Evolutionary conservation across 2,329 filamentous ascomycete genomes (phyloP), one percentile per base, ranked within the genome.

Genomic region (Cordyceps cicadae): DNA sequence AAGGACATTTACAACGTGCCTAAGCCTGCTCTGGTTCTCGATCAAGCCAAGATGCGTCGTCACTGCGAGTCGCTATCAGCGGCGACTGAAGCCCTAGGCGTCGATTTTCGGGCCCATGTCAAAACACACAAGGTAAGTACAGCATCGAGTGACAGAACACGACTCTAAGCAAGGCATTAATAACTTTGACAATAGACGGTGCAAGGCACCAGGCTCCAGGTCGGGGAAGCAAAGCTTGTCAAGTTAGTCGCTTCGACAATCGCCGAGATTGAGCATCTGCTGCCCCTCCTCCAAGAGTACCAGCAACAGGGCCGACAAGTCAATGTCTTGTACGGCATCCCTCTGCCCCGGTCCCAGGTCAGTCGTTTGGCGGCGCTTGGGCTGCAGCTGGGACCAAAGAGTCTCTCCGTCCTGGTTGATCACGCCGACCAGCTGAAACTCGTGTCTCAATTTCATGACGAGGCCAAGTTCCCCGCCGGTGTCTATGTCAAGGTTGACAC

Each of bases 401-500:
- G 74, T 3, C 70, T 87, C 9, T 75, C 78, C 2, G 72, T 87
- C 3, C 77, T 88, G 49, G 73, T 86, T 26, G 85, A 88, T 63
- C 79, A 87, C 63, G 71, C 76, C 0, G 72, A 74, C 0, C 82
- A 85, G 62, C 68, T 85, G 0, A 55, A 61, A 0, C 62, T 62
- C 0, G 46, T 71, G 0, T 48, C 29, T 0, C 67, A 77, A 1
- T 72, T 76, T 2, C 67, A 70, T 1, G 67, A 72, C 2, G 64
- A 69, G 3, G 64, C 66, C 0, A 62, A 65, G 3, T 72, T 55
- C 64, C 70, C 53, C 68, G 74, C 55, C 58, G 67, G 76, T 0
- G 72, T 85, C 2, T 87, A 81, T 50, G 67, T 87, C 45, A 87
- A 87, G 62, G 78, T 87, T 0, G 86, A 88, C 63, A 83, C 83